Evolutionary conservation across 169 alveolate species (phyloP).

Genomic region (Besnoitia besnoiti): DNA sequence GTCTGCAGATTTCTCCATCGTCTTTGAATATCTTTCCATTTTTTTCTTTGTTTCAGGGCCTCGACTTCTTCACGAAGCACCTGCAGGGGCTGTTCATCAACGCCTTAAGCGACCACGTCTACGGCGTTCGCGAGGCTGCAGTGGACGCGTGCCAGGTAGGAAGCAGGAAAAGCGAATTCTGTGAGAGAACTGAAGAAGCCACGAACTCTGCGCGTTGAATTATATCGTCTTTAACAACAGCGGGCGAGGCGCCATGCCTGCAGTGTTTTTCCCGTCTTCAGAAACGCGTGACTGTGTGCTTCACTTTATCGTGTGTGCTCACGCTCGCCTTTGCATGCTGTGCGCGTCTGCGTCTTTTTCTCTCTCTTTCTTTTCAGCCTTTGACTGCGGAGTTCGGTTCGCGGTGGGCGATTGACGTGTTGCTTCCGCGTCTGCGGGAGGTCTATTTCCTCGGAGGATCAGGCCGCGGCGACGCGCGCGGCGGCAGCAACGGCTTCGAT

Average conservation of each 20-base stretch:
- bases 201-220: not conserved
- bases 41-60: not conserved
- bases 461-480: not conserved
- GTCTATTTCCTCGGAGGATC: not conserved
- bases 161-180: too few relatives aligned
- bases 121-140: slow-evolving; percentile 35
- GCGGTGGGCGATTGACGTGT: not conserved
- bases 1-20: not conserved
- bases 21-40: not conserved
- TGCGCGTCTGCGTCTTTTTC: not conserved
- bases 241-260: not conserved
- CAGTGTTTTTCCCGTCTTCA: not conserved
- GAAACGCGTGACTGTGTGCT: not conserved
- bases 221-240: not conserved
- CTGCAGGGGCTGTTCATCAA: not conserved
- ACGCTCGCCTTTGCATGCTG: too few relatives aligned
- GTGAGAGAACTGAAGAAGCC: not conserved
- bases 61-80: not conserved
- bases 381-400: not conserved
- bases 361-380: not conserved
- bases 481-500: not conserved
- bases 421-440: slow-evolving; percentile 14
- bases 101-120: slow-evolving; percentile 26
- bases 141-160: slow-evolving; percentile 18
- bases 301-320: too few relatives aligned